Evolutionary conservation across 2,329 filamentous ascomycete species (phyloP).

Genomic region (Beauveria medogensis): DNA sequence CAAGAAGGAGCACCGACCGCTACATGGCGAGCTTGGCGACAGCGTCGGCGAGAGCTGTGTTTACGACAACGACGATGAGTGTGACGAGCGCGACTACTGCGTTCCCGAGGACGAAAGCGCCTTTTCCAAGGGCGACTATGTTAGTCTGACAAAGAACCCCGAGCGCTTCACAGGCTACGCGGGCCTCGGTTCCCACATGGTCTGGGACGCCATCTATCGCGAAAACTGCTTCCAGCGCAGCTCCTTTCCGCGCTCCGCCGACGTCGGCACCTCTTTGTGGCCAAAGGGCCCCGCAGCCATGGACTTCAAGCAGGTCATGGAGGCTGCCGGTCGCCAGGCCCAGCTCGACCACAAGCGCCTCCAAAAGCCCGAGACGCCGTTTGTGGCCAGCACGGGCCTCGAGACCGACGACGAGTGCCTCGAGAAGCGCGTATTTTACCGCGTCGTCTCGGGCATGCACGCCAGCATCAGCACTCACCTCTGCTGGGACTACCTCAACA

Average conservation of each 20-base stretch:
- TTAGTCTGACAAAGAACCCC: slow-evolving; percentile 86
- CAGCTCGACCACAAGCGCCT: slow-evolving; percentile 46
- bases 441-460: slow-evolving; percentile 94
- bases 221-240: slow-evolving; percentile 87
- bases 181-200: slow-evolving; percentile 74
- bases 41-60: slow-evolving; percentile 92
- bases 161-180: slow-evolving; percentile 93
- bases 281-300: slow-evolving; percentile 46
- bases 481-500: slow-evolving; percentile 93
- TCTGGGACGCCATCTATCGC: slow-evolving; percentile 94
- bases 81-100: slow-evolving; percentile 94
- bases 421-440: slow-evolving; percentile 97
- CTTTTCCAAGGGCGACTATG: slow-evolving; percentile 85
- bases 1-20: slow-evolving; percentile 64
- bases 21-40: slow-evolving; percentile 77
- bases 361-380: slow-evolving; percentile 43
- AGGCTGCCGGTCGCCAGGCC: slow-evolving; percentile 51
- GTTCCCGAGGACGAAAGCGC: slow-evolving; percentile 89
- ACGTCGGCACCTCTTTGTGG: slow-evolving; percentile 38
- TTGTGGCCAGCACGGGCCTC: slow-evolving; percentile 55
- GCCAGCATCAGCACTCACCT: slow-evolving; percentile 94
- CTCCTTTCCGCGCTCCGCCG: slow-evolving; percentile 53
- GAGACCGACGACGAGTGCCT: slow-evolving; percentile 87
- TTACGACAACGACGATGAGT: slow-evolving; percentile 94
- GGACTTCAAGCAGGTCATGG: slow-evolving; percentile 54